These are phyloP conservation scores for Parastagonospora avenae DNA, from an alignment of 2,329 filamentous ascomycete genomes.

Conservation along the genomic window DNA sequence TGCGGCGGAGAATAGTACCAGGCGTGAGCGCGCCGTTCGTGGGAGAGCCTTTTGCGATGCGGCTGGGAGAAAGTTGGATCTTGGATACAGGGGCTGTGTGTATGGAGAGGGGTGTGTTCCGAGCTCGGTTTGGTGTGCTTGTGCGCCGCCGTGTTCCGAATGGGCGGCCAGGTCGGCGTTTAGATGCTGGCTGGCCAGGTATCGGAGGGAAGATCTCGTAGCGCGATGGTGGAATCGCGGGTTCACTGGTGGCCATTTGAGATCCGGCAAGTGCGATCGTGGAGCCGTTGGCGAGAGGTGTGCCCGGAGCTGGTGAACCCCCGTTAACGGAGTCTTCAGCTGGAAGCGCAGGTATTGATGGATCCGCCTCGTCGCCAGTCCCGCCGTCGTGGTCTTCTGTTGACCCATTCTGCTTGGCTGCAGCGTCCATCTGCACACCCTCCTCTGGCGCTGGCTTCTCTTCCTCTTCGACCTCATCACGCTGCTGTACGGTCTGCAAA, in stretches of 20 bases:
- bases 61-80: constrained; percentile 37
- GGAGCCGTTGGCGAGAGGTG: constrained; percentile 40
- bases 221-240: constrained; percentile 68
- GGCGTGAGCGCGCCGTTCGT: constrained; percentile 41
- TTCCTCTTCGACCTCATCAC: constrained; percentile 70
- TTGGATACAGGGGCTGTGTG: constrained; percentile 39
- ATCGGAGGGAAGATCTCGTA: constrained; percentile 81
- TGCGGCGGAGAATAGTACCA: constrained; percentile 40
- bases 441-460: constrained; percentile 50
- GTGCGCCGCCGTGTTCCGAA: constrained; percentile 46
- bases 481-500: constrained; percentile 83
- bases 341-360: constrained; percentile 25
- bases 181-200: constrained; percentile 52
- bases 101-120: constrained; percentile 30
- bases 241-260: constrained; percentile 31
- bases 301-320: constrained; percentile 38
- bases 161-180: constrained; percentile 43
- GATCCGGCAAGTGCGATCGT: constrained; percentile 36
- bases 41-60: constrained; percentile 37
- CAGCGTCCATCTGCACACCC: constrained; percentile 47
- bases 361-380: constrained; percentile 17
- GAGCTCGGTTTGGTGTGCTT: constrained; percentile 39
- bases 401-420: constrained; percentile 30
- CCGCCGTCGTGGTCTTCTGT: constrained; percentile 20
- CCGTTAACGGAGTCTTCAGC: constrained; percentile 36